phyloP scores from a whole-genome alignment of 805 yeast species.

The Zygotorulaspora chibaensis region DNA sequence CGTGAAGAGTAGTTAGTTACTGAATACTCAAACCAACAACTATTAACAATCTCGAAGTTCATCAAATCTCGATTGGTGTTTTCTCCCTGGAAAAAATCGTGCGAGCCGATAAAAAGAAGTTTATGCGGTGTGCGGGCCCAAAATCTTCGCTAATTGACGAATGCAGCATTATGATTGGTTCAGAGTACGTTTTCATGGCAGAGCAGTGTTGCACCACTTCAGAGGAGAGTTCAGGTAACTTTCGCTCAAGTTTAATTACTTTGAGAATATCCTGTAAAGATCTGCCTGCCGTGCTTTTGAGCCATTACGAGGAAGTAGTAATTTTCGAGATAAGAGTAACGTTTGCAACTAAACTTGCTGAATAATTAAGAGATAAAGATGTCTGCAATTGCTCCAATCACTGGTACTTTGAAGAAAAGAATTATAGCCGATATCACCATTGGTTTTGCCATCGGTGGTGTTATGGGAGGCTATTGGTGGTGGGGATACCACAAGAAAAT shows the following conservation, averaged over 20 bases:
- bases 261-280: not conserved
- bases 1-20: too few relatives aligned
- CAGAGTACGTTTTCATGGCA: not conserved
- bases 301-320: not conserved
- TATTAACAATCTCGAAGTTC: too few relatives aligned
- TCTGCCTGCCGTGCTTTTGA: too few relatives aligned
- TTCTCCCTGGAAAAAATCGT: slow-evolving; percentile 7
- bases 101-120: slow-evolving; percentile 7
- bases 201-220: not conserved
- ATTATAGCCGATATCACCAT: slow-evolving; percentile 71
- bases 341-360: not conserved
- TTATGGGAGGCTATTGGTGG: slow-evolving; percentile 76
- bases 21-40: too few relatives aligned
- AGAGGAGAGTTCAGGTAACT: slow-evolving; percentile 5
- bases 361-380: slow-evolving; percentile 1
- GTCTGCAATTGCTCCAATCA: slow-evolving; percentile 73
- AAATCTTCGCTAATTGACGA: slow-evolving; percentile 1
- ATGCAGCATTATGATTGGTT: slow-evolving; percentile 16
- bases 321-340: too few relatives aligned
- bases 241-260: slow-evolving; percentile 1
- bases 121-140: slow-evolving; percentile 13
- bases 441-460: slow-evolving; percentile 62
- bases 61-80: not conserved
- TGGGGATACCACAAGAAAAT: slow-evolving; percentile 73
- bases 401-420: slow-evolving; percentile 77